Percentiles rank a stretch among this genome's conserved stretches.
Conservation (phyloP, 176 grass and related monocot genomes). For the Guadua angustifolia region DNA sequence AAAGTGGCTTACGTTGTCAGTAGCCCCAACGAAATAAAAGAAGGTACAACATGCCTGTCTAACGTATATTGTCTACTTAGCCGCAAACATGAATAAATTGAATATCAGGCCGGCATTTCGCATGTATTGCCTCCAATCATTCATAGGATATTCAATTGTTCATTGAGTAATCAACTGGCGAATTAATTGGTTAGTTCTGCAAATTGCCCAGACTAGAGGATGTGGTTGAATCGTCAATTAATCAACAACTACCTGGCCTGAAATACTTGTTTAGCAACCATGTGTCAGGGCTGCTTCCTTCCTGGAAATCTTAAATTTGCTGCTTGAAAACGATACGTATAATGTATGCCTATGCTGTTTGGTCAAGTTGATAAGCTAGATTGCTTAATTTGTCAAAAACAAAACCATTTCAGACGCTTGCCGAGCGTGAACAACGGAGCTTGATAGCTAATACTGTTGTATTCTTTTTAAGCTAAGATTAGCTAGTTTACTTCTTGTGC, state of each 20-base stretch:
- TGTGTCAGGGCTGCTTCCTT: constrained; percentile 9
- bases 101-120: constrained; percentile 26
- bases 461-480: background rate
- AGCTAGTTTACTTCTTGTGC: background rate
- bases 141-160: background rate
- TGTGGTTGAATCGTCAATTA: constrained; percentile 28
- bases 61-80: background rate
- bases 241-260: background rate
- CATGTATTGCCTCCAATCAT: constrained; percentile 23
- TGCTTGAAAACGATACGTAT: constrained; percentile 19
- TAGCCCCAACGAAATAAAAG: constrained; percentile 6
- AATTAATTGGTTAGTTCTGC: constrained; percentile 3
- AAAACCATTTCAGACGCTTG: background rate
- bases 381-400: constrained; percentile 15
- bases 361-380: constrained; percentile 28
- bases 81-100: constrained; percentile 25
- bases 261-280: constrained; percentile 19
- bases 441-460: background rate
- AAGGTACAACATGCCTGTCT: background rate
- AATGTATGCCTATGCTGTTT: background rate
- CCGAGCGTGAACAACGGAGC: no score
- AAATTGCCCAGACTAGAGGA: background rate
- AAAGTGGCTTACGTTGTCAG: background rate
- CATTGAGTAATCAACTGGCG: background rate
- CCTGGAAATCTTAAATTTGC: constrained; percentile 2